These are phyloP conservation scores for Staphylotrichum tortipilum DNA, from an alignment of 495 filamentous ascomycete genomes.

Conservation along the genomic window DNA sequence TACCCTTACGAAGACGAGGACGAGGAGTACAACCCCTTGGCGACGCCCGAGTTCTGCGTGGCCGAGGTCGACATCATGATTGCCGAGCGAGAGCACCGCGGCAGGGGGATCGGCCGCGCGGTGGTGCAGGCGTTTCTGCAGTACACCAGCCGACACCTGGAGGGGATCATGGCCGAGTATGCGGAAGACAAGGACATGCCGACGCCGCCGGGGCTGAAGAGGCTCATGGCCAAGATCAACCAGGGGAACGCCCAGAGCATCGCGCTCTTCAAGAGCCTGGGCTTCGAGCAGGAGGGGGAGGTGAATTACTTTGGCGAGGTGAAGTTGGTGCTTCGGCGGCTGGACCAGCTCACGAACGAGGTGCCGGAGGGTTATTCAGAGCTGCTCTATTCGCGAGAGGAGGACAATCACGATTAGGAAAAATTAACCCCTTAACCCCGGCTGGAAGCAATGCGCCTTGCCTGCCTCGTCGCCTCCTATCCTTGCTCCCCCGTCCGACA, in stretches of 20 bases:
- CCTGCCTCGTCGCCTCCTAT: no score
- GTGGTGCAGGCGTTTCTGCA: slow-evolving; percentile 58
- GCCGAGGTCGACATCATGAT: slow-evolving; percentile 91
- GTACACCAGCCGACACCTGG: slow-evolving; percentile 47
- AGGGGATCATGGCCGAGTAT: slow-evolving; percentile 54
- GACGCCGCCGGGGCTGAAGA: slow-evolving; percentile 15
- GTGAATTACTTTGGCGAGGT: slow-evolving; percentile 47
- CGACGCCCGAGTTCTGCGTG: slow-evolving; percentile 26
- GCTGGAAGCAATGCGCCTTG: background rate
- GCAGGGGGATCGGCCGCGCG: slow-evolving; percentile 57
- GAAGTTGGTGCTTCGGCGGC: slow-evolving; percentile 29
- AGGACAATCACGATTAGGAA: background rate
- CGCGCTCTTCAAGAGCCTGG: slow-evolving; percentile 36
- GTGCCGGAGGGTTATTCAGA: slow-evolving; percentile 18
- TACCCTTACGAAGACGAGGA: slow-evolving; percentile 35
- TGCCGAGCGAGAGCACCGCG: slow-evolving; percentile 48
- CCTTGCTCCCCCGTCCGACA: no score
- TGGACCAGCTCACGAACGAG: slow-evolving; percentile 5
- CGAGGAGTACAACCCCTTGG: slow-evolving; percentile 8
- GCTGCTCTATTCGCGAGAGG: slow-evolving; percentile 16
- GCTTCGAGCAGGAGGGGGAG: slow-evolving; percentile 35
- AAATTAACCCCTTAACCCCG: background rate
- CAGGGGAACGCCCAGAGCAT: slow-evolving; percentile 32
- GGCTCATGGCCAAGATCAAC: slow-evolving; percentile 41
- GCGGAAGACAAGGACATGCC: slow-evolving; percentile 6